phyloP scores from a whole-genome alignment of 2,329 filamentous ascomycete species.

The Zelopaecilomyces penicillatus region DNA sequence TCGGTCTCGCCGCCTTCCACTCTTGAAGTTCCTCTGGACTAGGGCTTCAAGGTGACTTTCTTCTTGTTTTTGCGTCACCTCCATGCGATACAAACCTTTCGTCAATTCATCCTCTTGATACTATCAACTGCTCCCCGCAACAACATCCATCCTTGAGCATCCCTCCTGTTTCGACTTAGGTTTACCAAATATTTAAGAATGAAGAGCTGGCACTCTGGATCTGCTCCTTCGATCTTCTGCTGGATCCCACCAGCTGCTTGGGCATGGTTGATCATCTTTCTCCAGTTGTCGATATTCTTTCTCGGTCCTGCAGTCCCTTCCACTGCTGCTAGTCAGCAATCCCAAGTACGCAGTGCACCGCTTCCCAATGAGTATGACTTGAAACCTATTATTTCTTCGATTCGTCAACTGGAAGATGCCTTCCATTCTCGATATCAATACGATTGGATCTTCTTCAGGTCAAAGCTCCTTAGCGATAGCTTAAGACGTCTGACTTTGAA shows the following conservation, averaged over 20 bases:
- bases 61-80: no score
- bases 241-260: conserved; percentile 5
- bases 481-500: conserved; percentile 64
- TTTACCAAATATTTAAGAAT: no score
- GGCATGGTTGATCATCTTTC: conserved; percentile 14
- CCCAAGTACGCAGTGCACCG: conserved; percentile 24
- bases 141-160: no score
- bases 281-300: conserved; percentile 12
- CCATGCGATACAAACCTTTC: no score
- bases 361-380: conserved; percentile 24
- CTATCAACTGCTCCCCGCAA: no score
- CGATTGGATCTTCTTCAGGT: conserved; percentile 84
- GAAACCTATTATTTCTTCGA: conserved; percentile 21
- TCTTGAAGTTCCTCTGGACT: no score
- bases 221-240: not conserved
- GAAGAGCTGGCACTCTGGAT: no score
- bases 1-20: no score
- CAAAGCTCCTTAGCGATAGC: conserved; percentile 65
- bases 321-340: conserved; percentile 14
- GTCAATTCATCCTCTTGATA: no score
- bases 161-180: no score
- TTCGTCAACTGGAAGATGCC: conserved; percentile 46
- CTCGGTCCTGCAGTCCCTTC: conserved; percentile 11
- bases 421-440: conserved; percentile 82
- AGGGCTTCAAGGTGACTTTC: no score